Percentiles rank a stretch among this genome's conserved stretches.
Evolutionary conservation across 2,329 filamentous ascomycete genomes (phyloP).

Genomic region (Epichloe gansuensis): DNA sequence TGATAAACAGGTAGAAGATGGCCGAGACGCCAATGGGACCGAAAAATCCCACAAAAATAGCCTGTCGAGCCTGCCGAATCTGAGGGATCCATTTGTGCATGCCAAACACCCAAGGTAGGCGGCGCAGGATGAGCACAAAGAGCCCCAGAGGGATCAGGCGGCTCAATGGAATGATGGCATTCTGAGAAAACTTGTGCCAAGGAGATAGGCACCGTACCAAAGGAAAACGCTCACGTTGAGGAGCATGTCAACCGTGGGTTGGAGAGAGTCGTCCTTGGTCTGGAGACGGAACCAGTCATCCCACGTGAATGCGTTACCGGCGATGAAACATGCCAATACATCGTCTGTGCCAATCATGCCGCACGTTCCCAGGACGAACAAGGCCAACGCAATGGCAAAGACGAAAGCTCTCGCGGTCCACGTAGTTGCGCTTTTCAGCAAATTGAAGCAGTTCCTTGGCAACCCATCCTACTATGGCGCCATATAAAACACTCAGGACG

Average conservation of each 20-base stretch:
- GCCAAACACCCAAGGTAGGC: conserved; percentile 63
- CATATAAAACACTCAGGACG: conserved; percentile 65
- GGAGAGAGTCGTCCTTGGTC: conserved; percentile 81
- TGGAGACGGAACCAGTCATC: conserved; percentile 90
- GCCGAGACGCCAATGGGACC: conserved; percentile 85
- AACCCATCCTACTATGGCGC: conserved; percentile 64
- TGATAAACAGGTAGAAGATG: conserved; percentile 80
- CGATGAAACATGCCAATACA: conserved; percentile 83
- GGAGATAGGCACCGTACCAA: conserved; percentile 80
- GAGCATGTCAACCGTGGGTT: conserved; percentile 89
- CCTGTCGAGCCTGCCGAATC: conserved; percentile 62
- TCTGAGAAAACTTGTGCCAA: conserved; percentile 58
- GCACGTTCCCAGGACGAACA: conserved; percentile 80
- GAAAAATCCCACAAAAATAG: conserved; percentile 83
- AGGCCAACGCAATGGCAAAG: conserved; percentile 70
- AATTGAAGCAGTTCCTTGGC: conserved; percentile 74
- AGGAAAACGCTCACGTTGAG: conserved; percentile 82
- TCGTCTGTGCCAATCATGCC: conserved; percentile 83
- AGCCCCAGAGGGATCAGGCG: conserved; percentile 64
- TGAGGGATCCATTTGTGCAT: conserved; percentile 68
- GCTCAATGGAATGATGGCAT: conserved; percentile 58
- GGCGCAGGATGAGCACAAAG: conserved; percentile 63
- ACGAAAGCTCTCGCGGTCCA: conserved; percentile 80
- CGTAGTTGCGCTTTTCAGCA: conserved; percentile 68
- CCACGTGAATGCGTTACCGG: conserved; percentile 83